These are phyloP conservation scores for Gynostemma pentaphyllum DNA, from an alignment of 306 rosid genomes.

Conservation along the genomic window DNA sequence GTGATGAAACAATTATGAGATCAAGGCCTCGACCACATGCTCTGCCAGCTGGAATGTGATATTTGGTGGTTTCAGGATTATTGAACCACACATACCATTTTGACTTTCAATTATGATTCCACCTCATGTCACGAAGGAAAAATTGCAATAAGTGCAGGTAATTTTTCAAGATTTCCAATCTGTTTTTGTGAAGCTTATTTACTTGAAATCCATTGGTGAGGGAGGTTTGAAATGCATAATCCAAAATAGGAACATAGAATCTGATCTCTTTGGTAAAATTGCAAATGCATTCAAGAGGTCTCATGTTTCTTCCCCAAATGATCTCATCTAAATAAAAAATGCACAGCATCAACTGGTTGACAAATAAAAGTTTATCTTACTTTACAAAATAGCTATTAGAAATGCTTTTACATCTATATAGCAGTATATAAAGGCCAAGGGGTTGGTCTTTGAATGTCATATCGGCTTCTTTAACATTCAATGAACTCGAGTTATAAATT, in stretches of 20 bases:
- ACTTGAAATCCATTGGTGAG: neutral
- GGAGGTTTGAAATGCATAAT: neutral
- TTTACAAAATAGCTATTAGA: no score
- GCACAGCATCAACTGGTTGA: no score
- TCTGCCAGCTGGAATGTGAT: slow-evolving; percentile 34
- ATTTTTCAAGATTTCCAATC: neutral
- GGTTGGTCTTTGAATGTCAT: no score
- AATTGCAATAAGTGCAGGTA: slow-evolving; percentile 35
- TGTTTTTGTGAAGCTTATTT: neutral
- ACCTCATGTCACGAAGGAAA: slow-evolving; percentile 21
- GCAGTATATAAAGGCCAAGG: no score
- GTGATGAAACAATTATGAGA: slow-evolving; percentile 83
- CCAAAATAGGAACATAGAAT: no score
- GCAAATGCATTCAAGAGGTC: neutral
- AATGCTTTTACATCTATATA: no score
- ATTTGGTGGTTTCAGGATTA: slow-evolving; percentile 24
- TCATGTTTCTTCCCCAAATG: no score
- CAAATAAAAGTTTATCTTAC: neutral
- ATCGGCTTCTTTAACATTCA: neutral
- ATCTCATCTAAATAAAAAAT: no score
- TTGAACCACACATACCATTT: slow-evolving; percentile 24
- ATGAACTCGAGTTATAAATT: neutral
- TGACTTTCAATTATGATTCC: slow-evolving; percentile 27
- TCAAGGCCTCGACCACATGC: slow-evolving; percentile 71
- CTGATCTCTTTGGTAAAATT: neutral